Percentiles rank a stretch among this genome's conserved stretches.
Conservation (phyloP, 257 asterid genomes). For the Solanum tarapatanum region DNA sequence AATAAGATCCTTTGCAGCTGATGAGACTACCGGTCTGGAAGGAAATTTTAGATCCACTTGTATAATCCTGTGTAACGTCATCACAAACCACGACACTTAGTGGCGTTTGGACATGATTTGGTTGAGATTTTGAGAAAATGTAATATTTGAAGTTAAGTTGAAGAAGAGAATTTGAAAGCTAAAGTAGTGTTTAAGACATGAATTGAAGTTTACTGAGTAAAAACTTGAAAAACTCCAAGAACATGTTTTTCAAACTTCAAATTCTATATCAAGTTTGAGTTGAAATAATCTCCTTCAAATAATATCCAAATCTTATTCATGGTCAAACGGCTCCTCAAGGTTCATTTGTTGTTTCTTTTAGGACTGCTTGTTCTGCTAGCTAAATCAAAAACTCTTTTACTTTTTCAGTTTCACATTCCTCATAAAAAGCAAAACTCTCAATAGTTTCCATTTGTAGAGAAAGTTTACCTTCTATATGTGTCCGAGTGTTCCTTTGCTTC, state of each 20-base stretch:
- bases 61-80: slow-evolving; percentile 46
- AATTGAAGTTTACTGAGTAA: not conserved
- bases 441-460: not conserved
- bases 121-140: not conserved
- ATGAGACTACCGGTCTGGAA: slow-evolving; percentile 64
- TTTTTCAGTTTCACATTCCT: not conserved
- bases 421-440: not conserved
- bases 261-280: not conserved
- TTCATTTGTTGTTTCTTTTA: not conserved
- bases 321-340: not conserved
- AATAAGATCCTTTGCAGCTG: slow-evolving; percentile 89
- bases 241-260: not conserved
- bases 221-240: not conserved
- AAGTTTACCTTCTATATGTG: slow-evolving; percentile 75
- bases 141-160: not conserved
- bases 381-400: not conserved
- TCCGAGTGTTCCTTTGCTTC: slow-evolving; percentile 95
- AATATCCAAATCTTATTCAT: not conserved
- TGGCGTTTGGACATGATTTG: not conserved
- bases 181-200: not conserved
- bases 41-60: slow-evolving; percentile 96
- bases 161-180: not conserved
- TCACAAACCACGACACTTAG: not conserved
- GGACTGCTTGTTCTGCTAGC: not conserved
- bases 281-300: not conserved